Percentiles rank a stretch among this genome's conserved stretches.
These are phyloP conservation scores for Acanthamoeba healyi DNA, from an alignment of 208 protist genomes.

Conservation along the genomic window DNA sequence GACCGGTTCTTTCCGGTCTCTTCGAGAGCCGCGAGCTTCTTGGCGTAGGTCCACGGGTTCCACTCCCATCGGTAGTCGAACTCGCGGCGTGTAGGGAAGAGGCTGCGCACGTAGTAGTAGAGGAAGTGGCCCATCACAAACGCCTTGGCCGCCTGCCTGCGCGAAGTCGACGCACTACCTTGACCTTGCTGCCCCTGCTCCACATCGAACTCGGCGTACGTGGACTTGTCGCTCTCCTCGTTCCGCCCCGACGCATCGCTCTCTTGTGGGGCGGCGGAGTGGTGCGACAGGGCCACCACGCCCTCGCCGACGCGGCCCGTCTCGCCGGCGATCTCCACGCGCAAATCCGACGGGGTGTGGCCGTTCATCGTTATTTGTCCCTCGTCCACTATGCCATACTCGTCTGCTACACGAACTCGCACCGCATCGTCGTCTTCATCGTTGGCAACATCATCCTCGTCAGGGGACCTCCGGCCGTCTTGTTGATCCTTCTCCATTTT, in stretches of 20 bases:
- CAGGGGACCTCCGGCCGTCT: not conserved
- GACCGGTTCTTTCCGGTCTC: constrained; percentile 52
- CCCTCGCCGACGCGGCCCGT: not conserved
- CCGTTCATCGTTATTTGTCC: not conserved
- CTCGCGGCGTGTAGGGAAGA: constrained; percentile 34
- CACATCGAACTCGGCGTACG: not conserved
- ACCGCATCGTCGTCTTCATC: not conserved
- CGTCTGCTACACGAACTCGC: not conserved
- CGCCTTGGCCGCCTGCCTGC: not conserved
- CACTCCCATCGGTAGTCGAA: constrained; percentile 48
- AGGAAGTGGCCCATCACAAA: not conserved
- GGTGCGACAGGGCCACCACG: not conserved
- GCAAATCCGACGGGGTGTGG: not conserved
- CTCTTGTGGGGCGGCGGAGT: too few species aligned
- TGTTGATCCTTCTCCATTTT: not conserved
- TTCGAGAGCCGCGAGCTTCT: constrained; percentile 3
- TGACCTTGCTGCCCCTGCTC: not conserved
- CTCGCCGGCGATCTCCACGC: not conserved
- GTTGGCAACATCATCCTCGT: not conserved
- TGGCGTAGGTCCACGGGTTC: not conserved
- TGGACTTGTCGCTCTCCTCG: not conserved
- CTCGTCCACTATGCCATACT: not conserved
- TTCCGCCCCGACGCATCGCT: too few species aligned
- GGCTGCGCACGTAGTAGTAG: constrained; percentile 45
- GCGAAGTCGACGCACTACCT: not conserved